These are phyloP conservation scores for Corinectria fuckeliana DNA, from an alignment of 2,329 filamentous ascomycete species.

Conservation along the genomic window DNA sequence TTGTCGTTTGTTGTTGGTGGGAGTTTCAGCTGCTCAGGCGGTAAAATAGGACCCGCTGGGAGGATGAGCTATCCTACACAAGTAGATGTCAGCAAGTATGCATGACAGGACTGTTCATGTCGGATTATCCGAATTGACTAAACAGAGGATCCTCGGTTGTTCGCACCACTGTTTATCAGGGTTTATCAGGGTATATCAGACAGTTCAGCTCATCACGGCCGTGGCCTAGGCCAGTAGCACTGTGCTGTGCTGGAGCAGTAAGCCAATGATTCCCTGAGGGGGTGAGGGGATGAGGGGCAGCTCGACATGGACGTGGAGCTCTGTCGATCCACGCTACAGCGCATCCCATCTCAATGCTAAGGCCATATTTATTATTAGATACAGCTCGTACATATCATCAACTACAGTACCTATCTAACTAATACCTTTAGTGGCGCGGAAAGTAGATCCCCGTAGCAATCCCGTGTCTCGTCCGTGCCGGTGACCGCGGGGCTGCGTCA, in stretches of 20 bases:
- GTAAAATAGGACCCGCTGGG: neutral
- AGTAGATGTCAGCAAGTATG: too few species aligned
- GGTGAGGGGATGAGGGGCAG: neutral
- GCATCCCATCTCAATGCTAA: constrained; percentile 2
- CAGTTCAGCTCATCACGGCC: neutral
- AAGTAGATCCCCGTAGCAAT: neutral
- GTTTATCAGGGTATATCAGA: too few species aligned
- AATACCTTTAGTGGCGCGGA: neutral
- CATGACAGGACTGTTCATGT: too few species aligned
- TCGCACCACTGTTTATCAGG: too few species aligned
- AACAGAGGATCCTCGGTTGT: too few species aligned
- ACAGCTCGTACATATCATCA: too few species aligned
- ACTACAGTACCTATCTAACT: neutral
- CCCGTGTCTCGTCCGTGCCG: neutral
- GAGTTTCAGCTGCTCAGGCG: neutral
- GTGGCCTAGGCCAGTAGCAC: neutral
- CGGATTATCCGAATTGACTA: too few species aligned
- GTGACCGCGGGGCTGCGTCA: neutral
- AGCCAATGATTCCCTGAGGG: neutral
- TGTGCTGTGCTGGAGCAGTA: neutral
- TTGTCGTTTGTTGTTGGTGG: neutral
- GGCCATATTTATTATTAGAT: too few species aligned
- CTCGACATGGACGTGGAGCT: neutral
- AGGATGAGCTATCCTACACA: neutral
- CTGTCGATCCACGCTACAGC: constrained; percentile 28